Evolutionary conservation across 208 protist species (phyloP), one percentile per base, ranked within the genome.

Genomic region (Trypanosoma rangeli): DNA sequence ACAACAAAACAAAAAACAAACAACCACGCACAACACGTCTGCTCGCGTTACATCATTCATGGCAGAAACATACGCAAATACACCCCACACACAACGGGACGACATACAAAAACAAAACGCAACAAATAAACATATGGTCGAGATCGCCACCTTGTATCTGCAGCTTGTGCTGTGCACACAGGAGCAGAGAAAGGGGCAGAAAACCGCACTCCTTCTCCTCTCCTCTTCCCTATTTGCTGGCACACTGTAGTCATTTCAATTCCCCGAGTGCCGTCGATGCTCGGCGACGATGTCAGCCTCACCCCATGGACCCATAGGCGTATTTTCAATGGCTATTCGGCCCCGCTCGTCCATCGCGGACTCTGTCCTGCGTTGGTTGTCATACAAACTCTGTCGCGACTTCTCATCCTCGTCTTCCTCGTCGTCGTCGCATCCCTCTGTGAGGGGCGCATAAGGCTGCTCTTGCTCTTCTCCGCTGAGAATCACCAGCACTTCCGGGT

Each of bases 241-340:
- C 22, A 5, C 9, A 48, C 1, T 1, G 24, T n/a, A 65, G 5
- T 13, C 12, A 29, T 18, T 26, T 67, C 62, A 67, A 55, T 22
- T 46, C 12, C 52, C 29, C 55, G 67, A 69, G 9, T 63, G 10
- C 5, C 39, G 44, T 18, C 70, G 58, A 60, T 70, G 74, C 26
- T 74, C 61, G 5, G 37, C 62, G 13, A 79, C 70, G 53, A 74
- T 61, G 53, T 79, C 74, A 5, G 50, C 67, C 22, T 54, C 74
- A 26, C 64, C 74, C 74, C 74, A 79, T 46, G 74, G 74, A 20
- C 74, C 74, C 15, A 79, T 24, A 10, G 68, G 68, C 31, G 68
- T 54, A 35, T 65, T 66, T 48, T 79, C 74, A 44, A 79, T 67
- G 16, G 67, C 74, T 5, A 74, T 18, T 58, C 74, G 56, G 10